These are phyloP conservation scores for Mollisia scopiformis DNA, from an alignment of 2,329 filamentous ascomycete species.

Conservation along the genomic window DNA sequence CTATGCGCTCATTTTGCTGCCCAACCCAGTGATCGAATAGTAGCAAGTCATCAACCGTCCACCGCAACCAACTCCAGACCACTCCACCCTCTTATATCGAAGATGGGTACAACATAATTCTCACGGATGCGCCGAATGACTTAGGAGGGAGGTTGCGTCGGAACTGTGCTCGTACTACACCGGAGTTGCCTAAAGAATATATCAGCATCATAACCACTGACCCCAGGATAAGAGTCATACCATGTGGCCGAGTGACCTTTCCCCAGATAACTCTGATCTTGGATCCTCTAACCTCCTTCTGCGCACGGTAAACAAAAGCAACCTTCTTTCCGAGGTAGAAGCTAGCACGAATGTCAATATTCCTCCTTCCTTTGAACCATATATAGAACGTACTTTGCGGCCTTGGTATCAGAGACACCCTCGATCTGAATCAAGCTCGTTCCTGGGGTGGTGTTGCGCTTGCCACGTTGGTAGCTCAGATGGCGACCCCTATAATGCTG, in stretches of 20 bases:
- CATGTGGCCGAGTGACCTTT: slow-evolving; percentile 95
- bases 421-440: slow-evolving; percentile 98
- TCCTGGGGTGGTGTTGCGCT: slow-evolving; percentile 87
- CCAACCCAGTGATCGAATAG: slow-evolving; percentile 52
- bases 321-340: slow-evolving; percentile 99
- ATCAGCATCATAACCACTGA: slow-evolving; percentile 16
- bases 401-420: slow-evolving; percentile 89
- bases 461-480: slow-evolving; percentile 95
- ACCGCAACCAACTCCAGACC: slow-evolving; percentile 55
- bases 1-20: slow-evolving; percentile 56
- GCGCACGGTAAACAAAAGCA: slow-evolving; percentile 96
- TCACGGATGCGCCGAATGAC: slow-evolving; percentile 94
- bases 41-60: slow-evolving; percentile 64
- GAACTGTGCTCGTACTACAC: slow-evolving; percentile 98
- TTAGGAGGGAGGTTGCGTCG: slow-evolving; percentile 92
- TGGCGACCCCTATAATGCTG: slow-evolving; percentile 79
- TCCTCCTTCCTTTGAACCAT: not conserved
- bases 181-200: slow-evolving; percentile 77
- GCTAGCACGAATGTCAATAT: slow-evolving; percentile 37
- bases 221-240: slow-evolving; percentile 53
- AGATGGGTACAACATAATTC: slow-evolving; percentile 97
- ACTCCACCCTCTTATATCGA: slow-evolving; percentile 82
- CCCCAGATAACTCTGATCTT: slow-evolving; percentile 99
- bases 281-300: slow-evolving; percentile 92
- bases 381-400: slow-evolving; percentile 71